phyloP scores from a whole-genome alignment of 169 alveolate genomes.

The Besnoitia besnoiti region DNA sequence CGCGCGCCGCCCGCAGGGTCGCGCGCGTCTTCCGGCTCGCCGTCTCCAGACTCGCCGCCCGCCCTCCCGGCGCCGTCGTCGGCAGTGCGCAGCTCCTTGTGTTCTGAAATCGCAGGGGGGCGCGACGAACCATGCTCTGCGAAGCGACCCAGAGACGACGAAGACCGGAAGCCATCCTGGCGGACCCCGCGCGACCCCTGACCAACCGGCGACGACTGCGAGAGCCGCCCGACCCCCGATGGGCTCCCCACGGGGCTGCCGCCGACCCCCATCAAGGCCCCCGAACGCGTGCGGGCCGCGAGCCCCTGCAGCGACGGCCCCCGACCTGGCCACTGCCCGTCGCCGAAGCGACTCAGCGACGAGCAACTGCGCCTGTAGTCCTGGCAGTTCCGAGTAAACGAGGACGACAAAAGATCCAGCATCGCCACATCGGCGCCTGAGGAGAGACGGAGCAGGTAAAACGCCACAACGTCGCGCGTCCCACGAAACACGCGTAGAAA shows the following conservation, averaged over 20 bases:
- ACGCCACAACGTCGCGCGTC: too few species aligned
- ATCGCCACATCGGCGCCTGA: conserved; percentile 46
- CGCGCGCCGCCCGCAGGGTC: not conserved
- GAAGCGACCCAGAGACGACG: too few species aligned
- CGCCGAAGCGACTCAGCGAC: not conserved
- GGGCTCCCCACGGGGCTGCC: not conserved
- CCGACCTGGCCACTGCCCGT: not conserved
- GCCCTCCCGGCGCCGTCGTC: not conserved
- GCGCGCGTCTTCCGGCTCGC: not conserved
- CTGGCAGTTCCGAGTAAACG: not conserved
- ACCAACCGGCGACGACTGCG: not conserved
- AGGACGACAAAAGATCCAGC: not conserved
- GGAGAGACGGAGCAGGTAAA: too few species aligned
- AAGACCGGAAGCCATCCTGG: too few species aligned
- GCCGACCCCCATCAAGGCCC: not conserved
- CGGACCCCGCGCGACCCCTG: not conserved
- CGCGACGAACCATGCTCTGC: too few species aligned
- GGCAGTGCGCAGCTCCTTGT: not conserved
- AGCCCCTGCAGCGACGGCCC: not conserved
- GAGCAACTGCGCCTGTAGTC: not conserved
- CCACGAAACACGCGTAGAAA: too few species aligned
- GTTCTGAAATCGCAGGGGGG: too few species aligned
- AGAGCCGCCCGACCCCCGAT: not conserved
- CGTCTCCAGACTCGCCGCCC: not conserved
- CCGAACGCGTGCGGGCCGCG: not conserved